Base-by-base conservation (phyloP, 192 early-diverging fungal genomes). In the Chytriomyces sp. region DNA sequence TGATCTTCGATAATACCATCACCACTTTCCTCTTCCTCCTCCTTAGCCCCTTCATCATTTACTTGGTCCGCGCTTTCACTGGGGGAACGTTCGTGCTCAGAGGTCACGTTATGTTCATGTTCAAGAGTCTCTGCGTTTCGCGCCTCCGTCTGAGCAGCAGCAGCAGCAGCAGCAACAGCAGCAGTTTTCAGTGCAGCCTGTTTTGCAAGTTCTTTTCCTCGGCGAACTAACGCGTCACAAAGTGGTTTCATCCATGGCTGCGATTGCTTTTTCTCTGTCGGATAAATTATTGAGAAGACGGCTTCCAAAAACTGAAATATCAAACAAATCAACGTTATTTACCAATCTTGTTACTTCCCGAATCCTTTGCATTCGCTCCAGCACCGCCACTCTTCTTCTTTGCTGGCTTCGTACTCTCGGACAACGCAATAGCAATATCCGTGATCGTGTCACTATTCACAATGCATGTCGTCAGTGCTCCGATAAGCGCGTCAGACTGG, bases 141-240 rank as follows among this genome's bases (percentile, higher is more conserved):
- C n/a, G n/a, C n/a, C n/a, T n/a, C n/a, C n/a, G n/a, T n/a, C n/a
- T n/a, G n/a, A n/a, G n/a, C n/a, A n/a, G n/a, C n/a, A n/a, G n/a
- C n/a, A n/a, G n/a, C n/a, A n/a, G n/a, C n/a, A n/a, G n/a, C n/a
- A n/a, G n/a, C n/a, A n/a, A n/a, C n/a, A n/a, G n/a, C n/a, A n/a
- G n/a, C n/a, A n/a, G n/a, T n/a, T n/a, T n/a, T n/a, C n/a, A n/a
- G n/a, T n/a, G n/a, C n/a, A n/a, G n/a, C n/a, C n/a, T n/a, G n/a
- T n/a, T n/a, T n/a, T n/a, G n/a, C n/a, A 45, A 61, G 11, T 16
- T 46, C 7, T 6, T 73, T 67, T 67, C 65, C 60, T 45, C 71
- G 60, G 5, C 28, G 7, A n/a, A 62, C 35, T 8, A 73, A 6
- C 9, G 71, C 71, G 7, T 60, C 60, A 45, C 71, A 73, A 45